Evolutionary conservation across 2,329 filamentous ascomycete genomes (phyloP), one percentile per base, ranked within the genome.

Genomic region (Trichoderma brevicompactum): DNA sequence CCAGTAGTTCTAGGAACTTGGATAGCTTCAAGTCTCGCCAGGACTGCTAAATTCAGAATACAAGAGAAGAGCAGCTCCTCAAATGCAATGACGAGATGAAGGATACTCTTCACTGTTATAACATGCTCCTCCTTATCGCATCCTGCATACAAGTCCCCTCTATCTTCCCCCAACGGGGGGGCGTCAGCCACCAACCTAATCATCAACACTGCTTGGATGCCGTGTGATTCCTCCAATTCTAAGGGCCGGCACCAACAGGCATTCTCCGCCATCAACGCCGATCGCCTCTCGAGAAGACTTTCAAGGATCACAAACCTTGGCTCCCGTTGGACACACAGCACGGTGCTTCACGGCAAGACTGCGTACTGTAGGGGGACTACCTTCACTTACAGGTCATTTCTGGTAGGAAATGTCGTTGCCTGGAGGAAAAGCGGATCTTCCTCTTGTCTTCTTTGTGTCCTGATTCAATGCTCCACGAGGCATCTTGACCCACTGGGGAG

Each of bases 391-490:
- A 63, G 48, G n/a, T 34, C 36, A 3, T n/a, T 17, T 34, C 28
- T 23, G n/a, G 28, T 23, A 38, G 48, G 40, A 36, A 54, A 63
- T 63, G 23, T 54, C 59, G 59, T 28, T 63, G 59, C 48, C 49
- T 63, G 49, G 59, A 52, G 59, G 8, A 63, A 63, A 63, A 63
- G 59, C 59, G 49, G 59, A 63, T 54, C 59, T 28, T 23, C 5
- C 34, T 23, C 7, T 54, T 53, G 36, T 46, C 34, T 15, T 32
- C 48, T 46, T 53, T 40, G 59, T 54, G 9, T 46, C 59, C 49
- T 46, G 59, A n/a, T 23, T 54, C 59, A 23, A 28, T 54, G 38
- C 52, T 50, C 56, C 59, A 63, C 59, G 59, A 63, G 49, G 49
- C 48, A 44, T 44, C 28, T 54, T 46, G 59, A 54, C 48, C 49